Evolutionary conservation across 2,329 filamentous ascomycete genomes (phyloP).

Genomic region (Delphinella strobiligena): DNA sequence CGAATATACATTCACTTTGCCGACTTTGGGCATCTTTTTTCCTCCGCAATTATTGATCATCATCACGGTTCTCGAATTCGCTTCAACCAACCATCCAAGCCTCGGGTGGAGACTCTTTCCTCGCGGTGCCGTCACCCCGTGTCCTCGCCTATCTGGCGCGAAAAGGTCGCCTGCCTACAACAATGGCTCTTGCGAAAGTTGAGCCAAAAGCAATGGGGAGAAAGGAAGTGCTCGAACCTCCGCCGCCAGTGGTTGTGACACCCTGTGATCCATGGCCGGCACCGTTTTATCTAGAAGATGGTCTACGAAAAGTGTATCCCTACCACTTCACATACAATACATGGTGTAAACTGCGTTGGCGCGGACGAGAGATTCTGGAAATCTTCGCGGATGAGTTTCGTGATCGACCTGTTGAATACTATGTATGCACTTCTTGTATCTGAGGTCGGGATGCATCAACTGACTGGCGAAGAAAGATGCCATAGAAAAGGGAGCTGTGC

Average conservation of each 20-base stretch:
- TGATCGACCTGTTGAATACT: constrained; percentile 77
- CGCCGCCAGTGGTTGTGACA: constrained; percentile 39
- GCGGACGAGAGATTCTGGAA: constrained; percentile 66
- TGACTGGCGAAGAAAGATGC: constrained; percentile 46
- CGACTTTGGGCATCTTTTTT: too few relatives aligned
- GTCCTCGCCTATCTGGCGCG: constrained; percentile 40
- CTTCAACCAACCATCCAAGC: too few relatives aligned
- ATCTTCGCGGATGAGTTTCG: constrained; percentile 89
- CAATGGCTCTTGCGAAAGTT: constrained; percentile 33
- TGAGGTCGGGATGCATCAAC: constrained; percentile 8
- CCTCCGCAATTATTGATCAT: too few relatives aligned
- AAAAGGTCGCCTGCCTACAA: constrained; percentile 29
- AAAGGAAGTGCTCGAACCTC: constrained; percentile 26
- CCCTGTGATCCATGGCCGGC: constrained; percentile 48
- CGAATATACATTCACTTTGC: not conserved
- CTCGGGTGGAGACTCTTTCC: too few relatives aligned
- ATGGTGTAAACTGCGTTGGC: constrained; percentile 87
- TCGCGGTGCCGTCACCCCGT: constrained; percentile 39
- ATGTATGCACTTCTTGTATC: constrained; percentile 48
- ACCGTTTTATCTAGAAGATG: constrained; percentile 76
- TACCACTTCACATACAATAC: constrained; percentile 96
- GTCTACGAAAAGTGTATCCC: constrained; percentile 68
- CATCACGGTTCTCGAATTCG: too few relatives aligned
- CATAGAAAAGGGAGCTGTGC: constrained; percentile 67
- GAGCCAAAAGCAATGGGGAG: constrained; percentile 12